Conservation (phyloP, 371 early-diverging fungal genomes). For the Zopfochytrium polystomum region DNA sequence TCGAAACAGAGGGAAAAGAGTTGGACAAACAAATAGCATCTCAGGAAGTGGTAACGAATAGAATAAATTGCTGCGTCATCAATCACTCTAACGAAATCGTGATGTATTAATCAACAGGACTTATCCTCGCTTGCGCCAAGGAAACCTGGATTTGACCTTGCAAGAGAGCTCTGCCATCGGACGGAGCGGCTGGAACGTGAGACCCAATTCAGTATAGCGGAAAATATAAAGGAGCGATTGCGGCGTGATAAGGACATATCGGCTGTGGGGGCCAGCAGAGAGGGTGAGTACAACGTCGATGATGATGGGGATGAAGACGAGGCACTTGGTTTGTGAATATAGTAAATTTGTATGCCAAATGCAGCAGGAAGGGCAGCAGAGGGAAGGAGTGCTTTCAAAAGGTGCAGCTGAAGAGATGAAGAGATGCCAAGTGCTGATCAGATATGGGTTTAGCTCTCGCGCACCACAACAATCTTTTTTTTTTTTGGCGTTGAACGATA, state of each 20-base stretch:
- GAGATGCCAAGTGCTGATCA: too few species aligned
- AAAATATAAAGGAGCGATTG: constrained; percentile 25
- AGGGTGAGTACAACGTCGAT: constrained; percentile 2
- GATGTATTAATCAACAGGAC: constrained; percentile 12
- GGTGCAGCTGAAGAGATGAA: too few species aligned
- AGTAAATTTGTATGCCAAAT: too few species aligned
- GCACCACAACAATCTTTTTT: too few species aligned
- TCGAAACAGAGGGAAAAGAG: constrained; percentile 18
- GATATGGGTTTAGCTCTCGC: too few species aligned
- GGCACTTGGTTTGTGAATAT: neutral
- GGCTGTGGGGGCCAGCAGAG: constrained; percentile 1
- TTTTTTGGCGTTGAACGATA: too few species aligned
- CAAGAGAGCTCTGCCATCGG: constrained; percentile 21
- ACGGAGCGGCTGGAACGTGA: constrained; percentile 20
- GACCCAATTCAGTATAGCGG: constrained; percentile 25
- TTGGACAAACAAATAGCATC: constrained; percentile 15
- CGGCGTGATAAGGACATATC: constrained; percentile 18
- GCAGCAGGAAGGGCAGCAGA: too few species aligned
- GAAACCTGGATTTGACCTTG: constrained; percentile 32
- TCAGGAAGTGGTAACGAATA: constrained; percentile 12
- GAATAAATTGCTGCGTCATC: neutral
- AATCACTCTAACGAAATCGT: neutral
- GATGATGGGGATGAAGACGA: constrained; percentile 10
- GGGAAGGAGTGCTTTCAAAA: too few species aligned
- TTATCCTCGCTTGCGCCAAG: constrained; percentile 21